A percentile compares a stretch with the other conserved stretches of the same genome.
Conservation (phyloP, 73 alveolate genomes). For the Paramecium octaurelia region DNA sequence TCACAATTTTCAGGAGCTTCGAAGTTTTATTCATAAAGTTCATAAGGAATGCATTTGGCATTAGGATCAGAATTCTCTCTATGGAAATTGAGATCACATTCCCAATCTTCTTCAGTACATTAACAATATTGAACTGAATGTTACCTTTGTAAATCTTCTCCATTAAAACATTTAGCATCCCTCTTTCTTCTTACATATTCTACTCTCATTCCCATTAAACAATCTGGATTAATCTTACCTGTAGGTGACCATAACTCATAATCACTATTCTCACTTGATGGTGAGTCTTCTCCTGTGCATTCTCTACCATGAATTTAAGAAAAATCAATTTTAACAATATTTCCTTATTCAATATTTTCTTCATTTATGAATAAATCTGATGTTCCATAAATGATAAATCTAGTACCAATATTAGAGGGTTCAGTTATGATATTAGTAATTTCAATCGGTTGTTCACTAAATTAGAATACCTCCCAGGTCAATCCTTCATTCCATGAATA, state of each 20-base stretch:
- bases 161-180: slow-evolving; percentile 83
- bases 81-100: slow-evolving; percentile 84
- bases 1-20: slow-evolving; percentile 51
- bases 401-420: slow-evolving; percentile 79
- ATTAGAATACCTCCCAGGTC: slow-evolving; percentile 70
- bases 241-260: slow-evolving; percentile 92
- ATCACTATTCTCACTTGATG: slow-evolving; percentile 83
- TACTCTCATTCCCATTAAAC: slow-evolving; percentile 84
- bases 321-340: slow-evolving; percentile 77
- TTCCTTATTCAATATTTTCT: slow-evolving; percentile 62
- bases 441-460: slow-evolving; percentile 70
- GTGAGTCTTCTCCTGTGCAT: slow-evolving; percentile 82
- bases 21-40: slow-evolving; percentile 3
- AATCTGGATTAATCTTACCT: slow-evolving; percentile 78
- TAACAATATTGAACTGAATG: slow-evolving; percentile 71
- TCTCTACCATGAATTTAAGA: slow-evolving; percentile 75
- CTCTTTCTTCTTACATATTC: slow-evolving; percentile 87
- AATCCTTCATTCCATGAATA: slow-evolving; percentile 88
- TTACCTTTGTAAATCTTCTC: slow-evolving; percentile 76
- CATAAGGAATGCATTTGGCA: slow-evolving; percentile 41
- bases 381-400: slow-evolving; percentile 87
- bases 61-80: slow-evolving; percentile 64
- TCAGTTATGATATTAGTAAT: slow-evolving; percentile 89
- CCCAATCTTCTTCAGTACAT: slow-evolving; percentile 90
- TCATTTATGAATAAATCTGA: background rate